Evolutionary conservation across 2,329 filamentous ascomycete genomes (phyloP).

Genomic region (Diaporthe citri): DNA sequence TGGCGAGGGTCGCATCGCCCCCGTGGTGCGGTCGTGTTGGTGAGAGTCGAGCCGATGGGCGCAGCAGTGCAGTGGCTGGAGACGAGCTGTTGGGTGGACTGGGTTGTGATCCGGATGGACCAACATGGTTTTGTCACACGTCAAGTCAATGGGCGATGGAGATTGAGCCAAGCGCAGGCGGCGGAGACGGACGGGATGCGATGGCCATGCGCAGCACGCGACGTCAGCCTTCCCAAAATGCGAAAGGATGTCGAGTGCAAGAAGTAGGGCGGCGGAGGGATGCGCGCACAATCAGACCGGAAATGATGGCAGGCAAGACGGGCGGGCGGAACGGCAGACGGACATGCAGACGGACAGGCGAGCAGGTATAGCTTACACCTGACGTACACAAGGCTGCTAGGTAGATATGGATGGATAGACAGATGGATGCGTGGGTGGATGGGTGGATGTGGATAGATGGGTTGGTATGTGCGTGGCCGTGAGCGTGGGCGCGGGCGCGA

Average conservation of each 20-base stretch:
- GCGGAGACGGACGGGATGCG: not conserved
- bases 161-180: not conserved
- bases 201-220: conserved; percentile 20
- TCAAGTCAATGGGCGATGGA: conserved; percentile 6
- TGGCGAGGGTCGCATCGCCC: conserved; percentile 21
- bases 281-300: not conserved
- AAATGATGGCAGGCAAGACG: not conserved
- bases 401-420: not conserved
- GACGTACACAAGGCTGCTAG: conserved; percentile 6
- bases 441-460: conserved; percentile 15
- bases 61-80: conserved; percentile 25
- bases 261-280: not conserved
- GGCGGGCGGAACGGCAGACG: not conserved
- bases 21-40: conserved; percentile 10
- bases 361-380: not conserved
- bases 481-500: not conserved
- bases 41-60: conserved; percentile 21
- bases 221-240: not conserved
- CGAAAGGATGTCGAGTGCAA: conserved; percentile 4
- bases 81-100: conserved; percentile 11
- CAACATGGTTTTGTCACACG: conserved; percentile 28
- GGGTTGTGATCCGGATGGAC: conserved; percentile 23
- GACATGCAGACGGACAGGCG: not conserved
- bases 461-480: conserved; percentile 13
- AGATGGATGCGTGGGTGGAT: not conserved